These are phyloP conservation scores for Eutypa lata DNA, from an alignment of 2,329 filamentous ascomycete genomes.

Conservation along the genomic window DNA sequence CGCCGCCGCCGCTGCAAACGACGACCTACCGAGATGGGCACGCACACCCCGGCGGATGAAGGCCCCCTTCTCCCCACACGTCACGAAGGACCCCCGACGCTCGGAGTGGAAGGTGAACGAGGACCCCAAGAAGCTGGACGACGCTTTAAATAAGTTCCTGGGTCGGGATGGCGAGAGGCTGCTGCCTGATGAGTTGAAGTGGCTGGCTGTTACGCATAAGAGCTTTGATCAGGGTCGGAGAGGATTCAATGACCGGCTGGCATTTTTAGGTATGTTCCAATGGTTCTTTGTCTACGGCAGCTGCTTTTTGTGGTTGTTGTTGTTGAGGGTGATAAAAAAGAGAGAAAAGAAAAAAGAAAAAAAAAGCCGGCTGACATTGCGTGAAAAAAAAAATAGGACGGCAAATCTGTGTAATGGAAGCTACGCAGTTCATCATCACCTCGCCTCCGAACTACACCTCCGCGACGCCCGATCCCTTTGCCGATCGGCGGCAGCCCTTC, in stretches of 20 bases:
- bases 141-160: conserved; percentile 73
- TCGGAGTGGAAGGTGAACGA: conserved; percentile 69
- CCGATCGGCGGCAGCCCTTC: conserved; percentile 62
- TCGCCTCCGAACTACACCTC: conserved; percentile 34
- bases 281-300: background rate
- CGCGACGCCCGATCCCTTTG: conserved; percentile 36
- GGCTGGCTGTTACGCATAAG: conserved; percentile 96
- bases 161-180: conserved; percentile 69
- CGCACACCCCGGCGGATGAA: conserved; percentile 69
- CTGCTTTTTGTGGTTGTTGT: too few relatives aligned
- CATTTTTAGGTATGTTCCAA: conserved; percentile 70
- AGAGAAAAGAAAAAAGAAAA: too few relatives aligned
- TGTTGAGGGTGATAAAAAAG: too few relatives aligned
- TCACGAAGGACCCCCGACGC: conserved; percentile 49
- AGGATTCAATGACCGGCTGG: conserved; percentile 90
- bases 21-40: conserved; percentile 60
- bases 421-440: conserved; percentile 60
- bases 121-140: conserved; percentile 70
- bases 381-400: conserved; percentile 19
- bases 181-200: conserved; percentile 89
- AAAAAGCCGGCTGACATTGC: conserved; percentile 6
- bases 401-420: conserved; percentile 23
- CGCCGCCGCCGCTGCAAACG: conserved; percentile 4
- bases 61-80: conserved; percentile 63
- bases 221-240: conserved; percentile 93